Base-by-base conservation (phyloP, 2,329 filamentous ascomycete genomes). In the Aspergillus ustus region DNA sequence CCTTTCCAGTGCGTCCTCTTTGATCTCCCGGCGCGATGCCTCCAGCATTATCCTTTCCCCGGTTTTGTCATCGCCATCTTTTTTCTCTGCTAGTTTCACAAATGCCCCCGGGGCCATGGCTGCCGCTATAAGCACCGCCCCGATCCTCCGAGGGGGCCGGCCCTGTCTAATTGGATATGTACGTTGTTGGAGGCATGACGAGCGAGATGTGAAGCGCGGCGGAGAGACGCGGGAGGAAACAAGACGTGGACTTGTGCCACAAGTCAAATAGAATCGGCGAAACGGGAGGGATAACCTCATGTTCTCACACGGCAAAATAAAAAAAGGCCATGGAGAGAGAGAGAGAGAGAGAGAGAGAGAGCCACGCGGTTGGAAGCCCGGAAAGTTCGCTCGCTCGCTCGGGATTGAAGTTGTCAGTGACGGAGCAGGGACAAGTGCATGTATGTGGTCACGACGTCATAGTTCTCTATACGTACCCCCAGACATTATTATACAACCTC, bases 41-140 rank as follows among this genome's bases (percentile, higher is more conserved):
- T 93, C 87, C 15, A 97, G 85, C 94, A 97, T 97, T 66, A 92
- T 90, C 77, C 85, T 85, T 78, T 97, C 93, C 28, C 87, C 86
- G 2, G 93, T 97, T 71, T 90, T 83, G 28, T 79, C 80, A 28
- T 79, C 80, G 68, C 81, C 77, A 57, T 76, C 70, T 29, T 82
- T 77, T 49, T 84, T 78, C 64, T 86, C 81, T 52, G 83, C 82
- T 48, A 89, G 77, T 58, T 84, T 79, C 44, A 90, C 82, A 64
- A 89, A 88, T 1, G 83, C 85, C 5, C 81, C 83, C 0, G 87
- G 85, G 25, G 81, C 84, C 54, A 89, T 75, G 7, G 78, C 76
- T n/a, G 80, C 76, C 17, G 80, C 79, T 59, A 78, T 69, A 4
- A 81, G 61, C 19, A 80, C 52, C 20, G 67, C 68, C 37, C 74